phyloP scores from a whole-genome alignment of 2,329 filamentous ascomycete genomes.

The Calonectria crousiana region DNA sequence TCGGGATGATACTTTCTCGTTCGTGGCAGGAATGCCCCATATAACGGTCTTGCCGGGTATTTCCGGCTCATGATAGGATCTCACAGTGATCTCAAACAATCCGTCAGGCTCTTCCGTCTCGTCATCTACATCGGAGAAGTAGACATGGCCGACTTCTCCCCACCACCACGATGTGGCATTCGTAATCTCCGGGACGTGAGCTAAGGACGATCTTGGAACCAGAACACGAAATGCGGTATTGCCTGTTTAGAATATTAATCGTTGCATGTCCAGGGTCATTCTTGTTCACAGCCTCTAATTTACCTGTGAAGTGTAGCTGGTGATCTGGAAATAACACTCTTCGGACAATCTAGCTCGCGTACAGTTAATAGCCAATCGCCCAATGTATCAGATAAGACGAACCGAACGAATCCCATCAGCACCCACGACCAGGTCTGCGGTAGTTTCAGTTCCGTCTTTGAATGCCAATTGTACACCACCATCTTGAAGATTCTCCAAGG shows the following conservation, averaged over 20 bases:
- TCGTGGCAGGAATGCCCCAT: conserved; percentile 10
- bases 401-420: conserved; percentile 13
- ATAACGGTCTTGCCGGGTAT: conserved; percentile 6
- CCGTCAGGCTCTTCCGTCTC: background rate
- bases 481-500: conserved; percentile 3
- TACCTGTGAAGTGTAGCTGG: conserved; percentile 6
- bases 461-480: background rate
- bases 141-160: conserved; percentile 6
- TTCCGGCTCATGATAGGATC: conserved; percentile 16
- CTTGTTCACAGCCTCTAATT: background rate
- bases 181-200: conserved; percentile 7
- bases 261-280: no score
- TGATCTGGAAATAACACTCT: conserved; percentile 7
- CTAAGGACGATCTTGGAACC: background rate
- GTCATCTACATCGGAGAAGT: conserved; percentile 14
- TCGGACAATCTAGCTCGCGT: background rate
- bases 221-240: conserved; percentile 11
- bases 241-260: background rate
- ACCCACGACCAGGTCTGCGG: background rate
- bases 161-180: conserved; percentile 10
- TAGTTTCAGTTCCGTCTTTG: conserved; percentile 9
- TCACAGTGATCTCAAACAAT: conserved; percentile 12
- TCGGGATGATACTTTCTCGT: conserved; percentile 2
- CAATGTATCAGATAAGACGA: background rate
- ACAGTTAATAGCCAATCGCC: background rate